Evolutionary conservation across 805 yeast species (phyloP), one percentile per base, ranked within the genome.

Genomic region (Tetrapisispora pingtungensis): DNA sequence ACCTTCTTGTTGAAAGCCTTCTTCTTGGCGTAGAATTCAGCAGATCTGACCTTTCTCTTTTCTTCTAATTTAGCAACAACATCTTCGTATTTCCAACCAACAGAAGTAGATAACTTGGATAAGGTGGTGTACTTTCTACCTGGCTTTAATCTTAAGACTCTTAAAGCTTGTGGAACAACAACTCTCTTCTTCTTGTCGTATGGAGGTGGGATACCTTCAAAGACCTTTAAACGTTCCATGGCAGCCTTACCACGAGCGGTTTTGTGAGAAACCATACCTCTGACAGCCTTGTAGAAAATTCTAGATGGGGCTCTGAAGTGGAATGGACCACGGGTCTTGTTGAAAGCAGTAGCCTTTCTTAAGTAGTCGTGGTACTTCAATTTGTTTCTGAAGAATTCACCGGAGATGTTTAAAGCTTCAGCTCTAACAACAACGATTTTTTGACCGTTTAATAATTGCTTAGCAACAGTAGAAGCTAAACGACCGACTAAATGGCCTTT

Each of bases 271-370:
- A 93, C 77, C 99, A 93, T 93, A 78, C 99, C 99, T 72, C 96
- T 85, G 72, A 93, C 75, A 68, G 99, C 97, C 84, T 93, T 93
- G 94, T 89, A 89, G 77, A 93, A 88, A 76, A 93, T 90, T 78
- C 97, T 88, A 56, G 97, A 89, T 74, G 99, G 99, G 56, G 99
- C 99, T 78, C 97, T 93, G 96, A 93, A 93, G 74, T 93, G 99
- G 97, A 90, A 93, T 69, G 97, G 97, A 79, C 98, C 99, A 73
- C 88, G 84, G 68, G 80, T 83, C 79, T 88, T 88, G 95, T 93
- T 93, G 89, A 73, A 93, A 78, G 95, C 84, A 70, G 98, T 89
- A 66, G 94, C 85, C 83, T 93, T 93, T 83, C 98, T 89, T 75
- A 93, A 84, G 88, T 89, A 93, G 72, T 94, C 99, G 76, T 89